Conservation (phyloP, 1,284 basidiomycete species). For the Schizophyllum amplum region DNA sequence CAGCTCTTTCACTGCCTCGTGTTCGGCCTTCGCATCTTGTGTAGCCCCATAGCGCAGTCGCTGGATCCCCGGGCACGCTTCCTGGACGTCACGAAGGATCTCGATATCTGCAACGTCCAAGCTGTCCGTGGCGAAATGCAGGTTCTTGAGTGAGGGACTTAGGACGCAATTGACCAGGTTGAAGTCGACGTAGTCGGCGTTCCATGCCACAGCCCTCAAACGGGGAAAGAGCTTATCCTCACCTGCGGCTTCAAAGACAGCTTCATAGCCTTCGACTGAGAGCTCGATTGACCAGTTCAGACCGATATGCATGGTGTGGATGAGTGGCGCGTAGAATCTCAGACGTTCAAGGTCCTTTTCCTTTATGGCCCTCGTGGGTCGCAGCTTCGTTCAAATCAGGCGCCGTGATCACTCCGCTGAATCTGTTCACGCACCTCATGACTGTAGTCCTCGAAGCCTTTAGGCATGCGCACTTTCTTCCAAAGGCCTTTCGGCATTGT, state of each 20-base stretch:
- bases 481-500: not conserved
- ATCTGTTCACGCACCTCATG: not conserved
- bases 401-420: not conserved
- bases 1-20: not conserved
- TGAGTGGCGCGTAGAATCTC: not conserved
- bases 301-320: not conserved
- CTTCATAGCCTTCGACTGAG: not conserved
- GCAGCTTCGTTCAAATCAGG: not conserved
- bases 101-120: not conserved
- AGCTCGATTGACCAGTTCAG: not conserved
- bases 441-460: not conserved
- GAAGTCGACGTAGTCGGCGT: not conserved
- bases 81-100: not conserved
- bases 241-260: not conserved
- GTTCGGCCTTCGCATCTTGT: not conserved
- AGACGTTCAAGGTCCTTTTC: not conserved
- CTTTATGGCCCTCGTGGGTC: not conserved
- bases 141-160: not conserved
- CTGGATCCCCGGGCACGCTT: not conserved
- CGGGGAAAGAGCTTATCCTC: not conserved
- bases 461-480: not conserved
- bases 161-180: not conserved
- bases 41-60: not conserved
- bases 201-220: not conserved
- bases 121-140: not conserved